Percentiles rank a stretch among this genome's conserved stretches.
These are phyloP conservation scores for Sphagnurus paluster DNA, from an alignment of 1,284 basidiomycete genomes.

Conservation along the genomic window DNA sequence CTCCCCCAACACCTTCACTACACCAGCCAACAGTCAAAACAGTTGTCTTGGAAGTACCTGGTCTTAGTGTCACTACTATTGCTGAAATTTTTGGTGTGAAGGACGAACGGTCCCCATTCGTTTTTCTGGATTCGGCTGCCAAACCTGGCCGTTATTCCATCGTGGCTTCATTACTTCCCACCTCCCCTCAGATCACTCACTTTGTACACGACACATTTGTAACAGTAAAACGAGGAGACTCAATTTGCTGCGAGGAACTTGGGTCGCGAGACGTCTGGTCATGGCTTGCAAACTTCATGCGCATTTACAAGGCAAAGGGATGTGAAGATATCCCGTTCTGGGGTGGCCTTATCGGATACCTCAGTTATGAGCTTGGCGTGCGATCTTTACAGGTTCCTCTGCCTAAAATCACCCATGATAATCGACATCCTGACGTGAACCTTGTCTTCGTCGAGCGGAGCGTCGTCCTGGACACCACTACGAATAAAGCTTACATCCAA, in stretches of 20 bases:
- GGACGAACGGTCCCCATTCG: conserved; percentile 63
- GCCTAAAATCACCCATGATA: conserved; percentile 12
- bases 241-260: conserved; percentile 35
- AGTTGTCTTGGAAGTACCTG: conserved; percentile 40
- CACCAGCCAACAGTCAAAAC: conserved; percentile 36
- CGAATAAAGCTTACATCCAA: conserved; percentile 57
- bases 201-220: conserved; percentile 51
- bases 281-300: conserved; percentile 73
- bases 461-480: conserved; percentile 60
- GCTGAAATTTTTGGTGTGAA: conserved; percentile 63
- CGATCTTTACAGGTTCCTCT: conserved; percentile 46
- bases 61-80: conserved; percentile 42
- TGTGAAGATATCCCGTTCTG: conserved; percentile 64
- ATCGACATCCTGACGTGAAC: conserved; percentile 66
- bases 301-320: conserved; percentile 45
- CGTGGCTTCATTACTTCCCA: conserved; percentile 54
- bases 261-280: conserved; percentile 59
- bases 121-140: conserved; percentile 72
- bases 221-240: conserved; percentile 35
- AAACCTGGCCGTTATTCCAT: conserved; percentile 74
- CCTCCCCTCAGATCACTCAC: conserved; percentile 59
- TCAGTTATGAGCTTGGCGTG: conserved; percentile 78
- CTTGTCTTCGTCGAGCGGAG: conserved; percentile 76
- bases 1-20: conserved; percentile 23
- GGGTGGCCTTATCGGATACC: conserved; percentile 72